Evolutionary conservation across 148 eudicot species (phyloP), one percentile per base, ranked within the genome.

Genomic region (Persicaria maculosa): DNA sequence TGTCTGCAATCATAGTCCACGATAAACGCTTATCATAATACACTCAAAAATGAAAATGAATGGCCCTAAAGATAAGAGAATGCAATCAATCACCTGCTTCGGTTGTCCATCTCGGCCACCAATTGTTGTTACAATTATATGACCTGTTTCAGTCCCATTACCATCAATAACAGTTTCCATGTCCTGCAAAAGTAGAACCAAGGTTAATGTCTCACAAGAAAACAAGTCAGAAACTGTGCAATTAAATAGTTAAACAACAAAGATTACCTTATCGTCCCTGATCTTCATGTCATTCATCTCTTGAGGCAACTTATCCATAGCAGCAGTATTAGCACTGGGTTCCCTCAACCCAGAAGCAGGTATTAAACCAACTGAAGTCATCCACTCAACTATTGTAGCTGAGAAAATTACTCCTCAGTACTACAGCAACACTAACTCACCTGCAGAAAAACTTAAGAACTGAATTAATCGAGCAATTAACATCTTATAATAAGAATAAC

Each of bases 221-320:
- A 70, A 45, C 17, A 7, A 15, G 31, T 4, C 25, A 71, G 53
- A 17, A 17, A 22, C 8, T 19, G 46, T 31, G 40, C 12, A 4
- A 22, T 17, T 9, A 14, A 7, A 59, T 54, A 5, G 20, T 54
- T 69, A 46, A 17, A 46, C 48, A 46, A 12, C 9, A 57, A 68
- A 19, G 36, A 46, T 6, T 68, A 90, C 95, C 89, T 88, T 90
- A 65, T 85, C 90, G 76, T 90, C 96, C 77, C 87, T 83, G 58
- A 90, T 80, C 77, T 85, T 90, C 89, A 90, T 85, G 79, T 81
- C 89, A 79, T 81, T 90, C 88, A 90, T 81, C 83, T 85, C 88
- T 64, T 83, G 86, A 2, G 88, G 89, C 64, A 88, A 77, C 75
- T 77, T 85, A 78, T 88, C 92, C 59, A 83, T 71, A 64, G 69